Evolutionary conservation across 1,139 yeast genomes (phyloP).

Genomic region (Taphrina flavorubra): DNA sequence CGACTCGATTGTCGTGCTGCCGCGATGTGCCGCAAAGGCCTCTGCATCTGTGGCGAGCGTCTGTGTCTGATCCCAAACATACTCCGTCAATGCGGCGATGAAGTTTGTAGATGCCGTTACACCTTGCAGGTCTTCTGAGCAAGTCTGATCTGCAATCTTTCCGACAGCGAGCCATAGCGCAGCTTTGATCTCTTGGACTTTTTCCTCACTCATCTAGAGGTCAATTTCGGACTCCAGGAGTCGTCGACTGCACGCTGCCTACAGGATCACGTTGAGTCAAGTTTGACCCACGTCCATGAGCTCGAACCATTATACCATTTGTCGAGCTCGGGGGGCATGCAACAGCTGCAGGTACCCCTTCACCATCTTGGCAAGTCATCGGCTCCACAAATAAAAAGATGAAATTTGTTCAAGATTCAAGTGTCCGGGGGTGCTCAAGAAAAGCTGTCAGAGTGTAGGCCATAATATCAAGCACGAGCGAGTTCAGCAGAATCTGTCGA

Average conservation of each 20-base stretch:
- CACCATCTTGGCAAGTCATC: background rate
- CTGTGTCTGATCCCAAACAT: conserved; percentile 35
- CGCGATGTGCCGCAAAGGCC: conserved; percentile 29
- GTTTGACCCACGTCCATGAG: too few species aligned
- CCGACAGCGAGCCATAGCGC: conserved; percentile 37
- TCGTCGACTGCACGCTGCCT: too few species aligned
- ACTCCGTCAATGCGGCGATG: conserved; percentile 34
- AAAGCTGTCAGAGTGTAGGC: too few species aligned
- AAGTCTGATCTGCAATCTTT: conserved; percentile 25
- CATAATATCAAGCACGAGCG: too few species aligned
- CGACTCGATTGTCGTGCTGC: conserved; percentile 20
- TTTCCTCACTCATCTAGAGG: conserved; percentile 12
- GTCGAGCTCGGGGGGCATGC: too few species aligned
- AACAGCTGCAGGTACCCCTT: too few species aligned
- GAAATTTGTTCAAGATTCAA: background rate
- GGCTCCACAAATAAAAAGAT: conserved; percentile 7
- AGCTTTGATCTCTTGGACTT: conserved; percentile 17
- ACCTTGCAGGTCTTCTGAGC: conserved; percentile 24
- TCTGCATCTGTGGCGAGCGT: conserved; percentile 22
- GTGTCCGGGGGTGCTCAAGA: too few species aligned
- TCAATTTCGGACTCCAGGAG: too few species aligned
- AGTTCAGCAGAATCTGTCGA: too few species aligned
- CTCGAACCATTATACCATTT: too few species aligned
- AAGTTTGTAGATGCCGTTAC: conserved; percentile 36
- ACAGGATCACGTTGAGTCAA: too few species aligned